phyloP scores from a whole-genome alignment of 2,329 filamentous ascomycete genomes.

The Coniochaeta hoffmannii region DNA sequence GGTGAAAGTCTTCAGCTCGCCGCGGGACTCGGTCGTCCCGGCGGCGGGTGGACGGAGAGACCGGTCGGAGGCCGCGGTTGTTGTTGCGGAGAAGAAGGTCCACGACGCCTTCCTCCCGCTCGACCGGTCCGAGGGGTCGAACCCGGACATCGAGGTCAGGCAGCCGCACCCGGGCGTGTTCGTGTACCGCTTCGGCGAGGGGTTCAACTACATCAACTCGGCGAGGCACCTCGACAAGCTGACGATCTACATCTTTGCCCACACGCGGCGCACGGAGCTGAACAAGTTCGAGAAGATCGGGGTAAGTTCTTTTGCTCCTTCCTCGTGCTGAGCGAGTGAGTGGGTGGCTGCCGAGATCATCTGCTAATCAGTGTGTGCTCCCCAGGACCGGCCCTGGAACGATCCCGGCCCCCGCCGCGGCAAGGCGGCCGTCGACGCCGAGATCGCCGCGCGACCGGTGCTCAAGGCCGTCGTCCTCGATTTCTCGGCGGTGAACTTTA shows the following conservation, averaged over 20 bases:
- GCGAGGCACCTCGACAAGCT: constrained; percentile 38
- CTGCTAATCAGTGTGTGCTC: background rate
- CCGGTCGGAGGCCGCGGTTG: background rate
- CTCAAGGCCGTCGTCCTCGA: constrained; percentile 50
- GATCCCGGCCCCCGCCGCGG: constrained; percentile 36
- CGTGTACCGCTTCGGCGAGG: constrained; percentile 43
- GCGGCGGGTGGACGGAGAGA: constrained; percentile 8
- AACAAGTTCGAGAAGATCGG: constrained; percentile 25
- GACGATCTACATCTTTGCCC: constrained; percentile 28
- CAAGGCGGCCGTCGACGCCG: constrained; percentile 21
- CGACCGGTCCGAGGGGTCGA: constrained; percentile 33
- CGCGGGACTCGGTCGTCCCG: constrained; percentile 8
- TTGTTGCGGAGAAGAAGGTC: constrained; percentile 5
- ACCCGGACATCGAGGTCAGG: constrained; percentile 33
- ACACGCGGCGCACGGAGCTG: constrained; percentile 31
- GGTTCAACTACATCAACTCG: constrained; percentile 45
- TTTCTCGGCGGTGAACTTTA: constrained; percentile 47
- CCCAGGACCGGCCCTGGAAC: constrained; percentile 46
- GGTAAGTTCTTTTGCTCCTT: constrained; percentile 10
- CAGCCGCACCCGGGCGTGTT: constrained; percentile 41
- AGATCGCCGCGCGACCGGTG: constrained; percentile 28
- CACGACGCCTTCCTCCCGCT: constrained; percentile 34
- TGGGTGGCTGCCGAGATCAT: background rate
- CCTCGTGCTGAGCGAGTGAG: background rate
- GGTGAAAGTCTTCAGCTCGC: constrained; percentile 16